Evolutionary conservation across 2,329 filamentous ascomycete species (phyloP).

Genomic region (Ambrosiella cleistominuta): DNA sequence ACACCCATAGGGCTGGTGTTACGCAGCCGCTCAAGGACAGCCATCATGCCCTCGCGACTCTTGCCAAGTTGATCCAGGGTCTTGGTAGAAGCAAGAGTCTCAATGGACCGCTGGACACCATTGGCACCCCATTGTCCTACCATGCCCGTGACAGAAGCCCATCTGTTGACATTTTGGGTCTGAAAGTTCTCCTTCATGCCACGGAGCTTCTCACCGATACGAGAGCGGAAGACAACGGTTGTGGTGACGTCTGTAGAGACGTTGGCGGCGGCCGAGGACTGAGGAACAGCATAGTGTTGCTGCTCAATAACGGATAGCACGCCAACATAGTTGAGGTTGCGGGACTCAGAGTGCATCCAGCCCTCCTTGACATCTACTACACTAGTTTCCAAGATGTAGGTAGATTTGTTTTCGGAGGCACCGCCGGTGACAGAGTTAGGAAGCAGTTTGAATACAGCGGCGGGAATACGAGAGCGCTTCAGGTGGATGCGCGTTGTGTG

Average conservation of each 20-base stretch:
- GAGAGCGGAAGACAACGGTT: slow-evolving; percentile 55
- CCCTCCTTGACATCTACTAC: slow-evolving; percentile 63
- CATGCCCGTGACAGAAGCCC: slow-evolving; percentile 30
- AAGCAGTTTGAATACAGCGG: slow-evolving; percentile 57
- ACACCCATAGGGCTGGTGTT: slow-evolving; percentile 41
- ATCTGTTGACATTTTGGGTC: slow-evolving; percentile 24
- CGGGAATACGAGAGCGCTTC: slow-evolving; percentile 63
- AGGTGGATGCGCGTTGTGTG: slow-evolving; percentile 66
- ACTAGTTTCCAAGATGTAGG: slow-evolving; percentile 65
- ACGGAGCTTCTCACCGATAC: slow-evolving; percentile 50
- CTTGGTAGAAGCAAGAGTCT: slow-evolving; percentile 59
- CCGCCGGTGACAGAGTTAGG: slow-evolving; percentile 53
- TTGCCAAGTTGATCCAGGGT: slow-evolving; percentile 64
- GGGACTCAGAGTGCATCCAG: slow-evolving; percentile 67
- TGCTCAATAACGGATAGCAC: slow-evolving; percentile 63
- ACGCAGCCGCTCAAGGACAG: slow-evolving; percentile 54
- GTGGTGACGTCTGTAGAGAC: slow-evolving; percentile 48
- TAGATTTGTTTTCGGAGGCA: slow-evolving; percentile 46
- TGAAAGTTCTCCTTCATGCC: slow-evolving; percentile 32
- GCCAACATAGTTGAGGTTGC: slow-evolving; percentile 67
- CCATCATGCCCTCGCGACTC: slow-evolving; percentile 66
- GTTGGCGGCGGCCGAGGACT: slow-evolving; percentile 15
- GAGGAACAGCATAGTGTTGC: slow-evolving; percentile 38
- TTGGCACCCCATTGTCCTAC: slow-evolving; percentile 45
- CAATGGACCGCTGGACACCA: slow-evolving; percentile 63